A percentile compares a stretch with the other conserved stretches of the same genome.
These are phyloP conservation scores for Ilyonectria robusta DNA, from an alignment of 2,329 filamentous ascomycete species.

Conservation along the genomic window DNA sequence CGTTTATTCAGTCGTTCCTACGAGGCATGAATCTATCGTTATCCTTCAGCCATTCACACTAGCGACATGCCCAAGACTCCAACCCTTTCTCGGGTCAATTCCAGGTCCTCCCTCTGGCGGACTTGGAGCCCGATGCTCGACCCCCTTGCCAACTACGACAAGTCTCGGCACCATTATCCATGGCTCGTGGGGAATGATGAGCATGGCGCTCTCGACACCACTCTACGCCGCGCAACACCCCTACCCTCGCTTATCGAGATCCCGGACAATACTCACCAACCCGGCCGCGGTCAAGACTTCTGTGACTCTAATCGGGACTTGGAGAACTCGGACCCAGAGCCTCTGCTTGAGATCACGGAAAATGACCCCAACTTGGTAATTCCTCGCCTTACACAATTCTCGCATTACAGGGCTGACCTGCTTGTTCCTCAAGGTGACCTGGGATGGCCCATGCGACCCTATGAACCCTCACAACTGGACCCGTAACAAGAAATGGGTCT, in stretches of 20 bases:
- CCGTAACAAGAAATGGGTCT: constrained; percentile 51
- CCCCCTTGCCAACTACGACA: constrained; percentile 47
- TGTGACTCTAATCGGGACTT: constrained; percentile 17
- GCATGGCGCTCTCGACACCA: neutral
- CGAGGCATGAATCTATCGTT: constrained; percentile 12
- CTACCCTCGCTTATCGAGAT: constrained; percentile 33
- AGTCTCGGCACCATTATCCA: constrained; percentile 48
- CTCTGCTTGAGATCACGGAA: constrained; percentile 11
- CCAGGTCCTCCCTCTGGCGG: constrained; percentile 49
- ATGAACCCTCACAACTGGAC: constrained; percentile 64
- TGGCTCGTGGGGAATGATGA: constrained; percentile 40
- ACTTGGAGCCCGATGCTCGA: constrained; percentile 46
- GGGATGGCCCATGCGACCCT: constrained; percentile 61
- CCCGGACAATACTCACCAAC: constrained; percentile 11
- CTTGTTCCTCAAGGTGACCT: constrained; percentile 50
- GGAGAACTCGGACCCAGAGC: constrained; percentile 29
- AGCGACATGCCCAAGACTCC: constrained; percentile 25
- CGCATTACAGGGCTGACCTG: neutral
- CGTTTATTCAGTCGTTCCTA: neutral
- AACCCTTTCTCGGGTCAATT: constrained; percentile 38
- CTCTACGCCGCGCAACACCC: constrained; percentile 13
- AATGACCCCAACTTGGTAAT: constrained; percentile 44
- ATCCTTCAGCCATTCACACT: neutral
- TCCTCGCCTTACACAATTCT: neutral
- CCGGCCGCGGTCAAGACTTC: neutral